Conservation (phyloP, 225 moss, liverwort and hornwort genomes). For the Lunularia cruciata region DNA sequence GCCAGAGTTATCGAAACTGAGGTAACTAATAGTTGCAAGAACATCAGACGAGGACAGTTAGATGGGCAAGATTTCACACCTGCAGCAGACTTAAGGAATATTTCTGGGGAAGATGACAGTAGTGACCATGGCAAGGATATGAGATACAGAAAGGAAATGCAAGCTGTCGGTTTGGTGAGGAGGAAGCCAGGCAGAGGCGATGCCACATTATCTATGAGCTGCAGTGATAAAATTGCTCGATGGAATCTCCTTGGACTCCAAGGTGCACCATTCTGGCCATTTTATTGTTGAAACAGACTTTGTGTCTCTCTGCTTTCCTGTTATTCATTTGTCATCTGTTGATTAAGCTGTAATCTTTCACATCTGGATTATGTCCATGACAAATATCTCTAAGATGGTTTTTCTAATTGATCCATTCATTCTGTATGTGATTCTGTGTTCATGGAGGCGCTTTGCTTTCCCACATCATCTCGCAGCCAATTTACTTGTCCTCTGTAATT, state of each 20-base stretch:
- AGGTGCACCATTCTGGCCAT: conserved; percentile 50
- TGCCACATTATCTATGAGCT: conserved; percentile 95
- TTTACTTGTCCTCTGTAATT: conserved; percentile 71
- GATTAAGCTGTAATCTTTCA: neutral
- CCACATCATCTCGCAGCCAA: conserved; percentile 67
- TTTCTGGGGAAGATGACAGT: neutral
- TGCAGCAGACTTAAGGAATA: neutral
- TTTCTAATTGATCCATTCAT: too few relatives aligned
- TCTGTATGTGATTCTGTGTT: too few relatives aligned
- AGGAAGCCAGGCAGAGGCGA: conserved; percentile 97
- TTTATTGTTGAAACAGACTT: neutral
- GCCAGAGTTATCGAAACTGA: conserved; percentile 40
- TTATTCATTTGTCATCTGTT: neutral
- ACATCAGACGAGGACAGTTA: neutral
- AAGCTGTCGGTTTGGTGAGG: conserved; percentile 76
- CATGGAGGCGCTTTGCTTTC: conserved; percentile 81
- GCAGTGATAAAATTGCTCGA: conserved; percentile 96
- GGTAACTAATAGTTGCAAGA: neutral
- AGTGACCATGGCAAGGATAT: conserved; percentile 14
- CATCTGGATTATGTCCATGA: too few relatives aligned
- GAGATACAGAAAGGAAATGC: conserved; percentile 25
- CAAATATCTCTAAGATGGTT: too few relatives aligned
- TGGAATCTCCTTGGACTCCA: conserved; percentile 96
- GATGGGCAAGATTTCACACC: neutral
- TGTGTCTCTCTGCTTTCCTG: conserved; percentile 15